These are phyloP conservation scores for Podochytrium sp. DNA, from an alignment of 192 early-diverging fungal species.

Conservation along the genomic window DNA sequence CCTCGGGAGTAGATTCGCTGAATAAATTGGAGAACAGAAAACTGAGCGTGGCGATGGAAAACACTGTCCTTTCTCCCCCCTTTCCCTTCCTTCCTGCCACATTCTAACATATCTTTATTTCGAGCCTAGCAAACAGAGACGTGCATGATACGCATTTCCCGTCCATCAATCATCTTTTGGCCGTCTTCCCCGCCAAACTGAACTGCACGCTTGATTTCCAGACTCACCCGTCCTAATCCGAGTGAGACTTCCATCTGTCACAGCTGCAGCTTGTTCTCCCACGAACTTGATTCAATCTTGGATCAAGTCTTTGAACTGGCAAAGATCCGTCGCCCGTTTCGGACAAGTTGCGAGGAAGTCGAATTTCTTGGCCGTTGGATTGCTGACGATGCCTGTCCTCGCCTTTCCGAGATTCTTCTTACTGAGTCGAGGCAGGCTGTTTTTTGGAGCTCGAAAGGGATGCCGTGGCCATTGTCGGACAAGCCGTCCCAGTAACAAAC, in stretches of 20 bases:
- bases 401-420: slow-evolving; percentile 86
- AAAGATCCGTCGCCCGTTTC: no score
- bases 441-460: slow-evolving; percentile 81
- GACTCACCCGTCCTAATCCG: slow-evolving; percentile 66
- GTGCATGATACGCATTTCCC: slow-evolving; percentile 36
- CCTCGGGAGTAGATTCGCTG: neutral
- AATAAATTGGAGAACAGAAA: slow-evolving; percentile 15
- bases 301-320: no score
- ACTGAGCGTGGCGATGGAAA: slow-evolving; percentile 1
- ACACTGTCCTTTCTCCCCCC: neutral
- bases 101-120: neutral
- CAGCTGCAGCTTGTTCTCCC: slow-evolving; percentile 91
- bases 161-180: slow-evolving; percentile 76
- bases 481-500: no score
- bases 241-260: slow-evolving; percentile 68
- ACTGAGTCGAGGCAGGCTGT: slow-evolving; percentile 85
- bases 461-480: no score
- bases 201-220: slow-evolving; percentile 87
- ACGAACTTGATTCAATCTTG: slow-evolving; percentile 84
- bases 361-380: slow-evolving; percentile 85
- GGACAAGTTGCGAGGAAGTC: no score
- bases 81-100: no score
- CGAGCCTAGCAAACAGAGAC: neutral
- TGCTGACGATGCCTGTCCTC: slow-evolving; percentile 94
- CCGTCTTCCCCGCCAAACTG: slow-evolving; percentile 96